These are phyloP conservation scores for Oryza meridionalis DNA, from an alignment of 176 grass and related monocot genomes.

Conservation along the genomic window DNA sequence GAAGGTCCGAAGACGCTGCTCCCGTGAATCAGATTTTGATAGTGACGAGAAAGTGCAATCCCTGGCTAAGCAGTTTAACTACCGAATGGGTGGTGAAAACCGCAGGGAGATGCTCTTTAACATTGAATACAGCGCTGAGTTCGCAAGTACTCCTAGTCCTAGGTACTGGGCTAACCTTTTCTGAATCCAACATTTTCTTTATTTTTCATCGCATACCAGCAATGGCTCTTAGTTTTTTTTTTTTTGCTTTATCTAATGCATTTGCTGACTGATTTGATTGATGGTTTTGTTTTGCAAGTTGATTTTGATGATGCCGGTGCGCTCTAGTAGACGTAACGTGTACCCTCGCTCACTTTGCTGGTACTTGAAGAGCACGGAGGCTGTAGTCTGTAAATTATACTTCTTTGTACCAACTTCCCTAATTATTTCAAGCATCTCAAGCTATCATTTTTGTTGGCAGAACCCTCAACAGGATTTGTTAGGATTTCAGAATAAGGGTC, in stretches of 20 bases:
- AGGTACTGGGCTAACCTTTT: conserved; percentile 27
- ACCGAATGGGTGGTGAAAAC: conserved; percentile 70
- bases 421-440: conserved; percentile 28
- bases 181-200: neutral
- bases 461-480: conserved; percentile 14
- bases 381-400: conserved; percentile 65
- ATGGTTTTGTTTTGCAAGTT: conserved; percentile 20
- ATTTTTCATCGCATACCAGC: neutral
- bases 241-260: neutral
- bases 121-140: conserved; percentile 65
- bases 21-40: conserved; percentile 80
- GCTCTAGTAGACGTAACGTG: conserved; percentile 30
- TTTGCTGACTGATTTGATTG: conserved; percentile 2
- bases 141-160: conserved; percentile 52
- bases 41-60: conserved; percentile 72
- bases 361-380: conserved; percentile 30
- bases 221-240: neutral
- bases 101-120: conserved; percentile 81
- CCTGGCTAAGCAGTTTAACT: conserved; percentile 62
- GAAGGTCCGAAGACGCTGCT: conserved; percentile 85
- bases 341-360: conserved; percentile 3
- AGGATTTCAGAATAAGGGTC: conserved; percentile 49
- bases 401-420: conserved; percentile 27
- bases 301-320: conserved; percentile 33
- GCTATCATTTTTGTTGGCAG: conserved; percentile 29